phyloP scores from a whole-genome alignment of 345 rosid genomes.

The Psidium guajava region DNA sequence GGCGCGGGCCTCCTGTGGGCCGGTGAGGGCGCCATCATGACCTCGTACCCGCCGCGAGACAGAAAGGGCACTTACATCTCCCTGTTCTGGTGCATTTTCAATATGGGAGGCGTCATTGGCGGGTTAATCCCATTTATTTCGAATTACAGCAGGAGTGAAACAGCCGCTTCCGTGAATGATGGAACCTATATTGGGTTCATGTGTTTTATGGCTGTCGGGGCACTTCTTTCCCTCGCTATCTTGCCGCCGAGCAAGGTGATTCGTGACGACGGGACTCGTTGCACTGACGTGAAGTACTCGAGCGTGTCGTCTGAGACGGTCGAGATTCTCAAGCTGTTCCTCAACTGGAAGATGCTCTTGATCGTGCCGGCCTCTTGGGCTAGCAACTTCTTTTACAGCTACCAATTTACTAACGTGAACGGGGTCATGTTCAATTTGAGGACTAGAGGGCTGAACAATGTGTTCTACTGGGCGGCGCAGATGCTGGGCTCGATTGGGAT shows the following conservation, averaged over 20 bases:
- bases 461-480: constrained; percentile 92
- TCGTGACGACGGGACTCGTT: constrained; percentile 34
- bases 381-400: constrained; percentile 75
- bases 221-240: constrained; percentile 31
- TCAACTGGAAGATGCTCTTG: constrained; percentile 63
- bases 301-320: constrained; percentile 20
- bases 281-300: constrained; percentile 37
- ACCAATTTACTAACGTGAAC: constrained; percentile 79
- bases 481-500: constrained; percentile 67
- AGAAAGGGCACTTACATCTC: constrained; percentile 81
- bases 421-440: constrained; percentile 50
- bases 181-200: constrained; percentile 57
- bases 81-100: constrained; percentile 52
- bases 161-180: constrained; percentile 37
- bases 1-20: constrained; percentile 97
- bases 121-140: constrained; percentile 50
- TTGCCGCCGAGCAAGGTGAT: constrained; percentile 34
- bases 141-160: constrained; percentile 21
- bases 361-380: constrained; percentile 87
- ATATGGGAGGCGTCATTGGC: constrained; percentile 63
- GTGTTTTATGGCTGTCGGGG: constrained; percentile 66
- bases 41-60: constrained; percentile 73
- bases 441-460: constrained; percentile 82
- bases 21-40: constrained; percentile 89
- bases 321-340: constrained; percentile 41